phyloP scores from a whole-genome alignment of 106 monocot species.

The Cymbidium sinense region DNA sequence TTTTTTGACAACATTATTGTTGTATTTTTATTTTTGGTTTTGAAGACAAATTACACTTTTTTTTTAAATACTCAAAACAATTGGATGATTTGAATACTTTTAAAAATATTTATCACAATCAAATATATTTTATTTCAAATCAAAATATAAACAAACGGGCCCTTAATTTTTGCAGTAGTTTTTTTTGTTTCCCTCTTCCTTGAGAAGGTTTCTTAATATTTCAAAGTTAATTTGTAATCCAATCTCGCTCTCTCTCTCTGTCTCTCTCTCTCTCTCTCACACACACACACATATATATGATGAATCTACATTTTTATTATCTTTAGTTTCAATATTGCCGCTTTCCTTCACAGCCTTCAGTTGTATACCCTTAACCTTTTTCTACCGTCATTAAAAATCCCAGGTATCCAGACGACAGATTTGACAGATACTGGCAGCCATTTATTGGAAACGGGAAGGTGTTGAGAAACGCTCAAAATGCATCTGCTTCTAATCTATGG shows the following conservation, averaged over 20 bases:
- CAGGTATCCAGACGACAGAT: slow-evolving; percentile 91
- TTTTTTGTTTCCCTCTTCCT: too few species aligned
- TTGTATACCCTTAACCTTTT: neutral
- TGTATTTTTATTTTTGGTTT: too few species aligned
- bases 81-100: too few species aligned
- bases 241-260: too few species aligned
- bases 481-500: slow-evolving; percentile 66
- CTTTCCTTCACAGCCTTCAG: neutral
- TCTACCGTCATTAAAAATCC: neutral
- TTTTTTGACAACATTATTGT: too few species aligned
- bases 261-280: too few species aligned
- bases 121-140: too few species aligned
- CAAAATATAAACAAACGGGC: too few species aligned
- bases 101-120: too few species aligned
- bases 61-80: too few species aligned
- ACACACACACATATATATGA: neutral
- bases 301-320: neutral
- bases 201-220: neutral
- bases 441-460: slow-evolving; percentile 20
- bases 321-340: neutral
- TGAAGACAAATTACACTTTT: too few species aligned
- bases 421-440: slow-evolving; percentile 79
- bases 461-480: slow-evolving; percentile 23
- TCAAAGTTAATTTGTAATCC: neutral
- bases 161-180: too few species aligned